A percentile compares a stretch with the other conserved stretches of the same genome.
Evolutionary conservation across 169 alveolate species (phyloP).

Genomic region (Plasmodium cynomolgi): DNA sequence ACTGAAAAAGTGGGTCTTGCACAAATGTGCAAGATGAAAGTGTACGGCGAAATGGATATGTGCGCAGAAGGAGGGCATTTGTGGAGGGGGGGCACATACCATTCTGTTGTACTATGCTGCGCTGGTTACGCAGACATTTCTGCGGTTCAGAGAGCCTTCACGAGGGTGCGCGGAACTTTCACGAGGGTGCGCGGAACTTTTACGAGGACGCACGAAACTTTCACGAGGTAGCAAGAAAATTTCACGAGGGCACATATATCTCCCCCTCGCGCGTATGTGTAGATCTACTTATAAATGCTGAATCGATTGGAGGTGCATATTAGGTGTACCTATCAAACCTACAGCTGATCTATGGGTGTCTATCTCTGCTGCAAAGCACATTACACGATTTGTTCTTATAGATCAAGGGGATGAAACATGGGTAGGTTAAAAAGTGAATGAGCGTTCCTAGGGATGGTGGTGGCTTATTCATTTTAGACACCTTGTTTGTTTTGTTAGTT

Average conservation of each 20-base stretch:
- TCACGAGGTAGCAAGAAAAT: not conserved
- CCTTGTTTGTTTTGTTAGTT: not conserved
- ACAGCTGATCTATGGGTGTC: not conserved
- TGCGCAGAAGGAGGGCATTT: not conserved
- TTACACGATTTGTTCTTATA: not conserved
- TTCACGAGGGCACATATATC: not conserved
- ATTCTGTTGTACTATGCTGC: not conserved
- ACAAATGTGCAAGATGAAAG: constrained; percentile 2
- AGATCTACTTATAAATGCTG: not conserved
- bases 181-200: too few relatives aligned
- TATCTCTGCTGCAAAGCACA: not conserved
- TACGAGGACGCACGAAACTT: too few relatives aligned
- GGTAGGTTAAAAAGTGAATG: not conserved
- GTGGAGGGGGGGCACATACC: not conserved
- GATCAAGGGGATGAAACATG: not conserved
- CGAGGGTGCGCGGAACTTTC: not conserved
- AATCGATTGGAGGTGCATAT: not conserved
- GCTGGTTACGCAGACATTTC: not conserved
- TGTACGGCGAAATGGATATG: not conserved
- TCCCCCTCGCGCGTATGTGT: not conserved
- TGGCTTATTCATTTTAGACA: not conserved
- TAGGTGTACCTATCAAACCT: not conserved
- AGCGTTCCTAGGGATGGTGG: not conserved
- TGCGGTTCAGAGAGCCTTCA: not conserved
- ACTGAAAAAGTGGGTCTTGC: not conserved